A percentile compares a stretch with the other conserved stretches of the same genome.
phyloP scores from a whole-genome alignment of 257 asterid species.

The Ligustrum vulgare region DNA sequence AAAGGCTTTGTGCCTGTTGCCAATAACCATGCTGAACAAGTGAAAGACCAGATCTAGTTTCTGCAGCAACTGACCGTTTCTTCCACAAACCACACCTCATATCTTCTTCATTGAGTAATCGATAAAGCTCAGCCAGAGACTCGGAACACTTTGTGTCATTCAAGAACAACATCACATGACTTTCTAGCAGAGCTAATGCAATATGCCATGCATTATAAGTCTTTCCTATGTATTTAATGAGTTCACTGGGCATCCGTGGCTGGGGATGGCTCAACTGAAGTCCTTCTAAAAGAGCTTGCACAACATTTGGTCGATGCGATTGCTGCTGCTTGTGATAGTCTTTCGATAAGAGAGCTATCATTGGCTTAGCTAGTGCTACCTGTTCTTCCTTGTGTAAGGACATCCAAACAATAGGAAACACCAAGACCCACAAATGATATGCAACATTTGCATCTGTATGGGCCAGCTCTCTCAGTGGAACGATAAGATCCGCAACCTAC shows the following conservation, averaged over 20 bases:
- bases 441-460: slow-evolving; percentile 96
- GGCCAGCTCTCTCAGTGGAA: slow-evolving; percentile 95
- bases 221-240: slow-evolving; percentile 93
- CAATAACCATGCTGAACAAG: slow-evolving; percentile 99
- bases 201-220: slow-evolving; percentile 99
- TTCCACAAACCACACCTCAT: slow-evolving; percentile 99
- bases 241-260: slow-evolving; percentile 99
- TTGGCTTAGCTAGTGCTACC: slow-evolving; percentile 93
- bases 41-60: slow-evolving; percentile 95
- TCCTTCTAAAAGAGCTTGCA: slow-evolving; percentile 99
- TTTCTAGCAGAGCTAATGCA: slow-evolving; percentile 87
- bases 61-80: slow-evolving; percentile 93
- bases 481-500: slow-evolving; percentile 90
- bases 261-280: slow-evolving; percentile 99
- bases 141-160: slow-evolving; percentile 94
- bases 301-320: slow-evolving; percentile 89
- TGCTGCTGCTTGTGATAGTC: slow-evolving; percentile 99
- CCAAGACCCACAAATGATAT: slow-evolving; percentile 96
- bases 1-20: slow-evolving; percentile 98
- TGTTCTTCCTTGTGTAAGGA: slow-evolving; percentile 97
- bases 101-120: slow-evolving; percentile 95
- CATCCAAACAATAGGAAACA: slow-evolving; percentile 99
- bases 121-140: slow-evolving; percentile 98
- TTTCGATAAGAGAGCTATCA: slow-evolving; percentile 89
- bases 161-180: slow-evolving; percentile 95